phyloP scores from a whole-genome alignment of 441 rosid genomes.

The Metrosideros polymorpha region DNA sequence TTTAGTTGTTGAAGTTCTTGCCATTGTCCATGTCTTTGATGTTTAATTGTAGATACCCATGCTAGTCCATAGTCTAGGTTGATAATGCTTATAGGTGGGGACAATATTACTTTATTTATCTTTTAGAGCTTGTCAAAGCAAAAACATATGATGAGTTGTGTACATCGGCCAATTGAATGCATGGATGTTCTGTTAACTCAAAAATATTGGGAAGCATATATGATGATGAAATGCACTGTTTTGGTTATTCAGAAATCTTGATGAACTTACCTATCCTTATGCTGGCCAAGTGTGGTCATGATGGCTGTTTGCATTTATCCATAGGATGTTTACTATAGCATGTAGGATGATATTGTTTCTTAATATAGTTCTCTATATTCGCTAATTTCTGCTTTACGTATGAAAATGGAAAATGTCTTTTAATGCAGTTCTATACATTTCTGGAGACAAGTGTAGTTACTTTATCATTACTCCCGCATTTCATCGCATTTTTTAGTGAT shows the following conservation, averaged over 20 bases:
- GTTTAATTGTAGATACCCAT: neutral
- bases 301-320: neutral
- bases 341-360: neutral
- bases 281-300: neutral
- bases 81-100: neutral
- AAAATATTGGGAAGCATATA: neutral
- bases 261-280: neutral
- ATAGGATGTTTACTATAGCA: neutral
- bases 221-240: neutral
- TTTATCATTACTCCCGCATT: constrained; percentile 63
- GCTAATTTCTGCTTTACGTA: neutral
- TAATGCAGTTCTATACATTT: constrained; percentile 77
- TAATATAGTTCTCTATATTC: neutral
- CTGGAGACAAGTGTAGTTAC: constrained; percentile 79
- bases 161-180: neutral
- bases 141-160: neutral
- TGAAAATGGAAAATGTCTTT: neutral
- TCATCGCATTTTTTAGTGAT: constrained; percentile 75
- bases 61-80: neutral
- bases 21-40: neutral
- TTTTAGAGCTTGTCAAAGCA: neutral
- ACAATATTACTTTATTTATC: neutral
- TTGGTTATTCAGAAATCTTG: neutral
- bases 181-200: neutral
- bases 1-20: neutral